phyloP scores from a whole-genome alignment of 2,329 filamentous ascomycete genomes.

The Fusarium brachygibbosum region DNA sequence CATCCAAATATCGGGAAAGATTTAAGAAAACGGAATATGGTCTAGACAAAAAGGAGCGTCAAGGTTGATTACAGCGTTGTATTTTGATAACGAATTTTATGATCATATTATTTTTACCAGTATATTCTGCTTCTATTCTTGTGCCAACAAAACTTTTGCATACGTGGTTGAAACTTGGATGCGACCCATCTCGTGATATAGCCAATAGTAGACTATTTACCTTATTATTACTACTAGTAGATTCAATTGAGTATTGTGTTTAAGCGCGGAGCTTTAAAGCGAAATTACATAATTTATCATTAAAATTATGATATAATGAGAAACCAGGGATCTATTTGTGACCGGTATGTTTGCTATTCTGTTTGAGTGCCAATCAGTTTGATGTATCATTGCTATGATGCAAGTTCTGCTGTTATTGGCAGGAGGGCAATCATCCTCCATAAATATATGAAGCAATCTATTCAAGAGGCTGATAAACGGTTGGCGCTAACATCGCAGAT shows the following conservation, averaged over 20 bases:
- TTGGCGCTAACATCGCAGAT: slow-evolving; percentile 21
- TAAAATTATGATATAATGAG: slow-evolving; percentile 41
- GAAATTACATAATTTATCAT: not conserved
- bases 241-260: not conserved
- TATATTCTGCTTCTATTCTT: not conserved
- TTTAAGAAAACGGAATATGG: slow-evolving; percentile 14
- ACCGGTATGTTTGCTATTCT: not conserved
- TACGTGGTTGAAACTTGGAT: not conserved
- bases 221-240: not conserved
- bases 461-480: slow-evolving; percentile 23
- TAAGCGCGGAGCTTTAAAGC: no score
- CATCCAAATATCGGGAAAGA: slow-evolving; percentile 3
- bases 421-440: not conserved
- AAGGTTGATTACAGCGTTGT: slow-evolving; percentile 17
- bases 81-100: slow-evolving; percentile 12
- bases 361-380: not conserved
- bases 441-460: not conserved
- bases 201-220: slow-evolving; percentile 18
- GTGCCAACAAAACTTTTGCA: not conserved
- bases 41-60: slow-evolving; percentile 39
- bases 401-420: not conserved
- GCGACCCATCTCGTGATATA: slow-evolving; percentile 3
- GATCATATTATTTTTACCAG: not conserved
- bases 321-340: slow-evolving; percentile 1
- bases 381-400: slow-evolving; percentile 1